A percentile compares a stretch with the other conserved stretches of the same genome.
Conservation (phyloP, 2,329 filamentous ascomycete genomes). For the Trichoderma arundinaceum region DNA sequence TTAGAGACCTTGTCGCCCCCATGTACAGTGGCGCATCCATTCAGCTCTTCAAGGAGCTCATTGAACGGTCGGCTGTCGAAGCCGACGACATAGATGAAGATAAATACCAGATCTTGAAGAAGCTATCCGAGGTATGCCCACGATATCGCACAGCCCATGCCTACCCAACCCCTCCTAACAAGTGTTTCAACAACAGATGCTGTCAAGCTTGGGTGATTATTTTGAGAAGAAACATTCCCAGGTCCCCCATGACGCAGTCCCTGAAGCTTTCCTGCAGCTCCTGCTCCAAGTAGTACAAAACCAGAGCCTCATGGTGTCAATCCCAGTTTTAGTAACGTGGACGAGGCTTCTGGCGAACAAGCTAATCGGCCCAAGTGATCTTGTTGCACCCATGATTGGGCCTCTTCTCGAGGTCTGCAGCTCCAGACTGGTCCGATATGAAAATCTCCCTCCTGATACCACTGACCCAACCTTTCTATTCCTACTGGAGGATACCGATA, state of each 20-base stretch:
- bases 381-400: conserved; percentile 69
- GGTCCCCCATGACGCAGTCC: conserved; percentile 67
- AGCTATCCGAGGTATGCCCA: conserved; percentile 79
- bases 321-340: conserved; percentile 90
- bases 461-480: conserved; percentile 81
- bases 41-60: conserved; percentile 72
- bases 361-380: conserved; percentile 67
- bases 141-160: neutral
- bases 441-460: conserved; percentile 81
- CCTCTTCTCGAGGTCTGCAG: conserved; percentile 83
- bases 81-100: conserved; percentile 85
- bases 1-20: conserved; percentile 75
- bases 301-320: conserved; percentile 89
- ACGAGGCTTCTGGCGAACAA: conserved; percentile 78
- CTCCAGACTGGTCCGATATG: conserved; percentile 83
- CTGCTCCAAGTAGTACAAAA: conserved; percentile 80
- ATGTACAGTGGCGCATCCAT: conserved; percentile 78
- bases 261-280: conserved; percentile 78
- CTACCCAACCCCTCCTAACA: conserved; percentile 4
- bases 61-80: conserved; percentile 79
- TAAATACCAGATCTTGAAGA: conserved; percentile 91
- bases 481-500: conserved; percentile 92
- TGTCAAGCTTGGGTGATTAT: conserved; percentile 84
- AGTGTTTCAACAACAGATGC: conserved; percentile 60
- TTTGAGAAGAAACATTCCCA: conserved; percentile 76